phyloP scores from a whole-genome alignment of 2,329 filamentous ascomycete genomes.

The Microcyclospora tardicrescens region DNA sequence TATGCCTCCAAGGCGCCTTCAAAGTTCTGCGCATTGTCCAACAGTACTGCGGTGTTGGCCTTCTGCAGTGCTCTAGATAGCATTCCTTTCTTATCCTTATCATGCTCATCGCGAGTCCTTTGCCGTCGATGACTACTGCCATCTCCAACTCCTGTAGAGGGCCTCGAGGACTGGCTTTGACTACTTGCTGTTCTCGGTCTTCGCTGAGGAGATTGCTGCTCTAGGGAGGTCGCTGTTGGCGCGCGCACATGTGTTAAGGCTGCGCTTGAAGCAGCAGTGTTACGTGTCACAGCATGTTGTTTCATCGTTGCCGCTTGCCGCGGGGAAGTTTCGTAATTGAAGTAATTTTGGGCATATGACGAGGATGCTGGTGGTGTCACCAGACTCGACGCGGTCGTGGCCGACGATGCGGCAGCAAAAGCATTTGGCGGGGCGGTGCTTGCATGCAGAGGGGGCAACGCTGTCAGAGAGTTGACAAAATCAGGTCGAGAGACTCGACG shows the following conservation, averaged over 20 bases:
- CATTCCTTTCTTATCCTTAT: constrained; percentile 71
- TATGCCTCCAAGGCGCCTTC: constrained; percentile 86
- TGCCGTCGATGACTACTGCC: background rate
- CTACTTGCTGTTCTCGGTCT: constrained; percentile 2
- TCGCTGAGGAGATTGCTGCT: constrained; percentile 3
- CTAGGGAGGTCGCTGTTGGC: constrained; percentile 2
- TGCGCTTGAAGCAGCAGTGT: constrained; percentile 13
- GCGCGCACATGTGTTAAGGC: constrained; percentile 6
- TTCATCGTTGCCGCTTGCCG: constrained; percentile 12
- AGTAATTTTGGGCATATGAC: constrained; percentile 19
- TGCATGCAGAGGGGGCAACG: constrained; percentile 22
- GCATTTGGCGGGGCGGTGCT: constrained; percentile 15
- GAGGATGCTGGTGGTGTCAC: constrained; percentile 20
- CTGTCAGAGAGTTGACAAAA: constrained; percentile 14
- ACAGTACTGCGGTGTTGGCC: constrained; percentile 85
- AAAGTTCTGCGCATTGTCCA: constrained; percentile 93
- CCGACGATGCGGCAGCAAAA: constrained; percentile 20
- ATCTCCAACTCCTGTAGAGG: too few species aligned
- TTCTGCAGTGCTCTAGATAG: constrained; percentile 90
- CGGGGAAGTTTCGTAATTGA: constrained; percentile 16
- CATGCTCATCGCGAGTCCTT: constrained; percentile 29
- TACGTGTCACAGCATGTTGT: constrained; percentile 14
- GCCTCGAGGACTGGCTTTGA: too few species aligned
- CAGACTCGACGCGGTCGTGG: constrained; percentile 14
- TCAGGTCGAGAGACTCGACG: constrained; percentile 14